Evolutionary conservation across 345 rosid species (phyloP).

Genomic region (Melastoma malabathricum): DNA sequence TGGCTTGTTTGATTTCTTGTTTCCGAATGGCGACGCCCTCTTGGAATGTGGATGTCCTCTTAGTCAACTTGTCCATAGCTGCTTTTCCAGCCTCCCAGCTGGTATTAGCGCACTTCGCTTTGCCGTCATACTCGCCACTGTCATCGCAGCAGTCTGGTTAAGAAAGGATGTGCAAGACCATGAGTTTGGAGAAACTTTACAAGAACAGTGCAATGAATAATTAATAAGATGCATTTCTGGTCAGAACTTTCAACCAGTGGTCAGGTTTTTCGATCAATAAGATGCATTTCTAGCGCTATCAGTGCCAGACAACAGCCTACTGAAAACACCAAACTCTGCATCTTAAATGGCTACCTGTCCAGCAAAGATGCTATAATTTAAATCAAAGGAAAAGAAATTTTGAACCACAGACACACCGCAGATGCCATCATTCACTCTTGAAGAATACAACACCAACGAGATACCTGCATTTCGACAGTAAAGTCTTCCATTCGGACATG

Average conservation of each 20-base stretch:
- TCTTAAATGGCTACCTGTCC: no score
- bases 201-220: no score
- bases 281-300: no score
- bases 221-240: no score
- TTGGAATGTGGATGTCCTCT: constrained; percentile 46
- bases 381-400: not conserved
- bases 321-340: no score
- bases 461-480: constrained; percentile 68
- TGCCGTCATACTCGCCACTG: constrained; percentile 83
- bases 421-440: constrained; percentile 91
- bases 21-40: constrained; percentile 50
- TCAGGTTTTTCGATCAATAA: no score
- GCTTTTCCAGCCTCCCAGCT: constrained; percentile 96
- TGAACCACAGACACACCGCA: constrained; percentile 46
- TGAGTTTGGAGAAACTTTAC: not conserved
- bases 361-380: not conserved
- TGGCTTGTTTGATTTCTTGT: constrained; percentile 44
- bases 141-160: constrained; percentile 94
- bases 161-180: not conserved
- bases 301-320: no score
- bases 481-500: constrained; percentile 78
- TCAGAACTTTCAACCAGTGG: no score
- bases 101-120: constrained; percentile 55
- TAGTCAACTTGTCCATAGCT: constrained; percentile 58
- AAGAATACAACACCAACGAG: constrained; percentile 52